phyloP scores from a whole-genome alignment of 2,329 filamentous ascomycete species.

The Magnaporthales sp. region DNA sequence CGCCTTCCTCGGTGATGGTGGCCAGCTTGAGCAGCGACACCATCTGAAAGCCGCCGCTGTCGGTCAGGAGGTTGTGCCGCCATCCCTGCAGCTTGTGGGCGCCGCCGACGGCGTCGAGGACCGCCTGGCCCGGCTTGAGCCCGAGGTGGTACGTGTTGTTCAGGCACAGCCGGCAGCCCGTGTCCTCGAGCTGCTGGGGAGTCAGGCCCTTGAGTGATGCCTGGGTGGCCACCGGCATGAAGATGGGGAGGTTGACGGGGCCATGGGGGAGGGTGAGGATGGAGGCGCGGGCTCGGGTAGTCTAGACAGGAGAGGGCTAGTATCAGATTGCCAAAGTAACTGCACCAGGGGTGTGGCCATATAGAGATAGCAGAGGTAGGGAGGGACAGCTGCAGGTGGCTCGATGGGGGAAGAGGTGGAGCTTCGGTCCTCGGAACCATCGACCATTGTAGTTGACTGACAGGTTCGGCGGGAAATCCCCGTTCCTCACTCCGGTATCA shows the following conservation, averaged over 20 bases:
- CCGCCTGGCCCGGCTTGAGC: conserved; percentile 85
- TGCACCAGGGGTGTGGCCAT: neutral
- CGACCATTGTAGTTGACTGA: neutral
- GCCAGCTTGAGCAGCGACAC: conserved; percentile 91
- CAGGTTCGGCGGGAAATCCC: neutral
- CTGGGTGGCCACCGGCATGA: conserved; percentile 98
- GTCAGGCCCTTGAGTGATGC: conserved; percentile 92
- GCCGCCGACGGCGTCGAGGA: conserved; percentile 78
- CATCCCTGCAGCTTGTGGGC: conserved; percentile 93
- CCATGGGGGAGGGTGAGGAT: conserved; percentile 86
- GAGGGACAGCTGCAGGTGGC: neutral
- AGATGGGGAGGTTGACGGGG: conserved; percentile 79
- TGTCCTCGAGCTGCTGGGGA: conserved; percentile 82
- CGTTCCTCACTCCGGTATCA: neutral
- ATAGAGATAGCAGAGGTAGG: neutral
- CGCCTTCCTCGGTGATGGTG: conserved; percentile 89
- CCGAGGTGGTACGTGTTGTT: conserved; percentile 99
- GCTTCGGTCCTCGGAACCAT: neutral
- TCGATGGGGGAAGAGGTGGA: neutral
- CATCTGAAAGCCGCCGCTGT: conserved; percentile 88
- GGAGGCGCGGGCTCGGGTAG: conserved; percentile 87
- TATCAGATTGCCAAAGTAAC: neutral
- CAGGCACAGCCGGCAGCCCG: conserved; percentile 80
- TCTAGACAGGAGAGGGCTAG: conserved; percentile 41
- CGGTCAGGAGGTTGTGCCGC: conserved; percentile 89